Evolutionary conservation across 179 eudicot genomes (phyloP), one percentile per base, ranked within the genome.

Genomic region (Actinidia chinensis): DNA sequence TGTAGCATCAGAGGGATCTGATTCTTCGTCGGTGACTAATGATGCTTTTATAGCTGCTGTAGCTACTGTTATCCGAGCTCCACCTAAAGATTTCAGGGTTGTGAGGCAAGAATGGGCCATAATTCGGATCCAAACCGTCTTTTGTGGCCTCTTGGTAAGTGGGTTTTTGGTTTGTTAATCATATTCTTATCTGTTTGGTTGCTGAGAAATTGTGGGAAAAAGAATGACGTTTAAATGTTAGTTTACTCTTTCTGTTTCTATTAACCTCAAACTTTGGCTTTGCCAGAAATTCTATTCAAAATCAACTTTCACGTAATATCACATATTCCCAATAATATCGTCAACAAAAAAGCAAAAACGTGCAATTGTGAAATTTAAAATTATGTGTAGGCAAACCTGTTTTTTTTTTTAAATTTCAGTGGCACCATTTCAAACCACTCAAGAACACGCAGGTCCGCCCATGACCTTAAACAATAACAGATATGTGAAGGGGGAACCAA

Each of bases 81-180:
- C 86, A 15, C 96, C 98, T 28, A 94, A 90, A 79, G 94, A 94
- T 86, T 96, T 96, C 85, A 88, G 77, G 66, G 94, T 81, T 83
- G 93, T 96, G 36, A 85, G 92, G 82, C 86, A 89, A 82, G 97
- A 96, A 86, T 92, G 99, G 97, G 99, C 98, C 79, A 91, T 97
- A 28, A 90, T 94, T 71, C 91, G 99, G 48, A 91, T 96, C 79
- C 98, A 96, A 85, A 96, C 99, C 20, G 90, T 97, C 4, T 94
- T 92, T 78, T 91, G 97, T 14, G 99, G 93, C 8, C 90, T 93
- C 76, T 83, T 96, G 98, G 99, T 94, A 86, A 42, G 13, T 80
- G 76, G 66, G 54, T 77, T 36, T 76, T 40, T 20, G 18, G 25
- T 11, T 4, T 25, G 11, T 4, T 44, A 28, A 28, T 28, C 79